A percentile compares a stretch with the other conserved stretches of the same genome.
phyloP scores from a whole-genome alignment of 2,329 filamentous ascomycete species.

The Drechmeria coniospora region DNA sequence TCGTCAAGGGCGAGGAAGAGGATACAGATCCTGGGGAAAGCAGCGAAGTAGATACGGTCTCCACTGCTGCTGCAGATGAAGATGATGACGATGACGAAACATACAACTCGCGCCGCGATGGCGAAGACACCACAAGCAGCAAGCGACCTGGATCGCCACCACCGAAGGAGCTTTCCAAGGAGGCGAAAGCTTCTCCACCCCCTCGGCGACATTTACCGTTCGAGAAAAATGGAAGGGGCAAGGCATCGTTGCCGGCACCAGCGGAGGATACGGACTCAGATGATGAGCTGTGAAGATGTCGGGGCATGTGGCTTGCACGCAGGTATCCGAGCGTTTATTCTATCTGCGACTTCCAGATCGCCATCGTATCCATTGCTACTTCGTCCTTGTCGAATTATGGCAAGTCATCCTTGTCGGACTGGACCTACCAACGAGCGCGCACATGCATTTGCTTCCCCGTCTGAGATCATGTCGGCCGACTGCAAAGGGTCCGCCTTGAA shows the following conservation, averaged over 20 bases:
- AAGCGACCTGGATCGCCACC: conserved; percentile 5
- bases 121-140: conserved; percentile 1
- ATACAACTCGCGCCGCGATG: background rate
- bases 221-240: conserved; percentile 18
- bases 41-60: conserved; percentile 23
- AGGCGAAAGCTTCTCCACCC: conserved; percentile 17
- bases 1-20: conserved; percentile 17
- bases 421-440: conserved; percentile 40
- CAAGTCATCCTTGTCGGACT: conserved; percentile 38
- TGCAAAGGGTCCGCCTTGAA: conserved; percentile 47
- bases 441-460: conserved; percentile 45
- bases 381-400: too few species aligned
- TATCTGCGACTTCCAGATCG: too few species aligned
- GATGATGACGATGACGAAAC: conserved; percentile 19
- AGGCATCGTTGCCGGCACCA: conserved; percentile 10
- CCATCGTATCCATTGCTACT: too few species aligned
- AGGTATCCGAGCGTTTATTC: too few species aligned
- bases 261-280: conserved; percentile 38
- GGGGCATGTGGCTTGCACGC: too few species aligned
- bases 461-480: conserved; percentile 37
- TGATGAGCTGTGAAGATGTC: conserved; percentile 30
- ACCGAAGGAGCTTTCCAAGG: conserved; percentile 9
- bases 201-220: conserved; percentile 30
- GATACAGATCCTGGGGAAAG: conserved; percentile 25
- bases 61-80: conserved; percentile 30